These are phyloP conservation scores for Atkinsonella texensis DNA, from an alignment of 2,329 filamentous ascomycete genomes.

Conservation along the genomic window DNA sequence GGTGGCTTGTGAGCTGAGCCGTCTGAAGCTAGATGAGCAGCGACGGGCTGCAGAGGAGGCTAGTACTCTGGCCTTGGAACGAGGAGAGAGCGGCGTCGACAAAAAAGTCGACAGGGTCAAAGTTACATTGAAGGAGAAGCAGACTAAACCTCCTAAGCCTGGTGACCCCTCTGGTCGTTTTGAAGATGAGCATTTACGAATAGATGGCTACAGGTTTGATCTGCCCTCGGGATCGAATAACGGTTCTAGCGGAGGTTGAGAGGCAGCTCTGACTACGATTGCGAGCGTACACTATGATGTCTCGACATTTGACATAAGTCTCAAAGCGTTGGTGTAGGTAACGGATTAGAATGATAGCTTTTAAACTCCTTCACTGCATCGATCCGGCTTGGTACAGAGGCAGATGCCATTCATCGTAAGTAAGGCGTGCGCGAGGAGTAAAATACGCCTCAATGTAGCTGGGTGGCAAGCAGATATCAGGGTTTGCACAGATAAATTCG, in stretches of 20 bases:
- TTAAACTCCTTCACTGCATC: background rate
- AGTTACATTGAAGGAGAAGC: constrained; percentile 41
- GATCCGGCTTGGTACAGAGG: too few species aligned
- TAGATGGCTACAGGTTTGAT: constrained; percentile 40
- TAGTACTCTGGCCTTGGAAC: constrained; percentile 37
- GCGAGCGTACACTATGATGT: background rate
- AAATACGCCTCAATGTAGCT: too few species aligned
- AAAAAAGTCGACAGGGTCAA: constrained; percentile 24
- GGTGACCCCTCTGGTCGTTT: constrained; percentile 15
- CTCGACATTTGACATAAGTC: background rate
- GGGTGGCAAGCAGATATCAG: too few species aligned
- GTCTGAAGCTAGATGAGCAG: constrained; percentile 33
- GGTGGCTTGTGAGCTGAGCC: constrained; percentile 25
- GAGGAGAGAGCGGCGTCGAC: constrained; percentile 22
- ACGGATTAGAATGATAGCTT: background rate
- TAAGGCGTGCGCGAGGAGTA: too few species aligned
- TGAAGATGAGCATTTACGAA: constrained; percentile 29
- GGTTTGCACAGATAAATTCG: too few species aligned
- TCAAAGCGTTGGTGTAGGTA: background rate
- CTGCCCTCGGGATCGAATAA: constrained; percentile 9
- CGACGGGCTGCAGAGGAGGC: constrained; percentile 27
- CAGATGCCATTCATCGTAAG: too few species aligned
- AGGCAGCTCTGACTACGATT: background rate
- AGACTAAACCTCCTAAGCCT: constrained; percentile 13
- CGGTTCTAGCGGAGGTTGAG: background rate